These are phyloP conservation scores for Dryas alaskensis DNA, from an alignment of 306 rosid genomes.

Conservation along the genomic window DNA sequence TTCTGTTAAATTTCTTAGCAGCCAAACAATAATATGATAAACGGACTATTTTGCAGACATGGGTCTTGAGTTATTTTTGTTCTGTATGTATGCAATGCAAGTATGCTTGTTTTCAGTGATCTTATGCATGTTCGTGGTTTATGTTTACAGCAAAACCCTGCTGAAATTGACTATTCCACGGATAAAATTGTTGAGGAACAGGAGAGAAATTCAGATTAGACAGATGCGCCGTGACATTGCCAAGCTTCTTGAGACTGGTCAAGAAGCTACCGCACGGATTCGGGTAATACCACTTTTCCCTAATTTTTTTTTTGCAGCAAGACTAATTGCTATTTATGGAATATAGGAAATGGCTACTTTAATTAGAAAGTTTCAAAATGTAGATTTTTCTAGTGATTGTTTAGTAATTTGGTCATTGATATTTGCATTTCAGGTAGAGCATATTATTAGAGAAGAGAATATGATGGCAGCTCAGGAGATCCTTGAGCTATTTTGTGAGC, in stretches of 20 bases:
- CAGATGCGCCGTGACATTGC: slow-evolving; percentile 96
- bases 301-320: background rate
- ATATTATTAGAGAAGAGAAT: slow-evolving; percentile 91
- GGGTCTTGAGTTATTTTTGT: background rate
- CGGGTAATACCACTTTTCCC: slow-evolving; percentile 43
- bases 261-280: slow-evolving; percentile 97
- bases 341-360: background rate
- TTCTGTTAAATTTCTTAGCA: background rate
- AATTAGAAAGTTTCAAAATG: background rate
- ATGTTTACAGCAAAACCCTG: slow-evolving; percentile 67
- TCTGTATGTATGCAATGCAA: background rate
- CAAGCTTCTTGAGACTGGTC: slow-evolving; percentile 97
- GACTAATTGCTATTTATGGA: background rate
- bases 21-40: background rate
- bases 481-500: slow-evolving; percentile 81
- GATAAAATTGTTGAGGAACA: slow-evolving; percentile 84
- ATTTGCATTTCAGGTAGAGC: slow-evolving; percentile 68
- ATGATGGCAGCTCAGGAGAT: slow-evolving; percentile 99
- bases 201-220: slow-evolving; percentile 80
- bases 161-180: slow-evolving; percentile 90
- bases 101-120: background rate
- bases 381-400: background rate
- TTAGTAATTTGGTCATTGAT: background rate
- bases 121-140: background rate
- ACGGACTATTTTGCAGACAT: background rate